phyloP scores from a whole-genome alignment of 768 basidiomycete genomes.

The Suillus clintonianus region DNA sequence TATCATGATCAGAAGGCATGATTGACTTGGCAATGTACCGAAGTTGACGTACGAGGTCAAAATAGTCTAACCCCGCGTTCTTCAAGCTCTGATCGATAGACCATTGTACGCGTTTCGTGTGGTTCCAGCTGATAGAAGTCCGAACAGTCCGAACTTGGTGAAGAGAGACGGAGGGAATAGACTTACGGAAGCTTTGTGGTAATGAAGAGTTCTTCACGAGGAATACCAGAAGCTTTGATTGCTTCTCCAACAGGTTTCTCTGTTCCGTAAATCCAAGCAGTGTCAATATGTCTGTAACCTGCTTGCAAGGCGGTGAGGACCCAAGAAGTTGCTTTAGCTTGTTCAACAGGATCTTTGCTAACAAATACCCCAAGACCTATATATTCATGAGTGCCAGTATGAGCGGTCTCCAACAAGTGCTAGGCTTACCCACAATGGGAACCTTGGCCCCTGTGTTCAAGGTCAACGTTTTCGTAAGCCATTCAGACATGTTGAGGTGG shows the following conservation, averaged over 20 bases:
- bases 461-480: conserved; percentile 12
- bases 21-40: conserved; percentile 9
- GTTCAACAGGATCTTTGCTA: conserved; percentile 4
- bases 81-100: conserved; percentile 44
- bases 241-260: conserved; percentile 49
- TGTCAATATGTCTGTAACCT: conserved; percentile 53
- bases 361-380: conserved; percentile 2
- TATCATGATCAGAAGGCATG: conserved; percentile 24
- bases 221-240: conserved; percentile 46
- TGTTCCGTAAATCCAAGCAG: conserved; percentile 29
- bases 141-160: neutral
- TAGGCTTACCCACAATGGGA: conserved; percentile 27
- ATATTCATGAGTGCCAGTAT: neutral
- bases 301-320: conserved; percentile 19
- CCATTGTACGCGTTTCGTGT: conserved; percentile 37
- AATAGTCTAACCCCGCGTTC: conserved; percentile 44
- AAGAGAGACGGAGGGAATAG: neutral
- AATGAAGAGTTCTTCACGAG: conserved; percentile 47
- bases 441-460: conserved; percentile 30
- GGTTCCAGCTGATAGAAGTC: conserved; percentile 11
- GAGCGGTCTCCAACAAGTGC: conserved; percentile 16
- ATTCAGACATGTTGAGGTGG: neutral
- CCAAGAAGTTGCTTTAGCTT: neutral
- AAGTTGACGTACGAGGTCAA: conserved; percentile 41
- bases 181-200: conserved; percentile 49